Percentiles rank a stretch among this genome's conserved stretches.
Evolutionary conservation across 768 basidiomycete species (phyloP).

Genomic region (Serendipita indica): DNA sequence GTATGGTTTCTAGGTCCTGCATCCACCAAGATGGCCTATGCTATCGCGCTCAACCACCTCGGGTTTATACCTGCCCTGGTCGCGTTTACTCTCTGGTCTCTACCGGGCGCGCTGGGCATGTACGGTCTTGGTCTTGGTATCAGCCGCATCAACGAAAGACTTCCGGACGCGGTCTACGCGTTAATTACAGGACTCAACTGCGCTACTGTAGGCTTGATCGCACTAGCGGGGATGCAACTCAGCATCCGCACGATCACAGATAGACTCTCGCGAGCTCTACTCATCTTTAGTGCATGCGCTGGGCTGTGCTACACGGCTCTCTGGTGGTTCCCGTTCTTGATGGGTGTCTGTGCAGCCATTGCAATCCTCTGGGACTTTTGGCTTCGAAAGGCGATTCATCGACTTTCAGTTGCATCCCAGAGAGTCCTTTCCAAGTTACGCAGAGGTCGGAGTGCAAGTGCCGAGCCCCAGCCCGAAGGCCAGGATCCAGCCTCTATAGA

Average conservation of each 20-base stretch:
- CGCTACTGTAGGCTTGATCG: slow-evolving; percentile 38
- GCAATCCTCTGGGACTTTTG: slow-evolving; percentile 30
- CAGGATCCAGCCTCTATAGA: neutral
- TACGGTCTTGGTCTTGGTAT: slow-evolving; percentile 32
- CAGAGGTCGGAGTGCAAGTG: neutral
- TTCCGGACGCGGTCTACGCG: slow-evolving; percentile 35
- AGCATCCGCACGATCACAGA: slow-evolving; percentile 33
- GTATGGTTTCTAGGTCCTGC: neutral
- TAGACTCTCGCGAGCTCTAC: slow-evolving; percentile 27
- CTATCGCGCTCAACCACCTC: slow-evolving; percentile 1
- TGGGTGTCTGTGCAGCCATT: slow-evolving; percentile 26
- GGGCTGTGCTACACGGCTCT: slow-evolving; percentile 37
- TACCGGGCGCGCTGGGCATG: slow-evolving; percentile 38
- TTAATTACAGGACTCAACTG: slow-evolving; percentile 40
- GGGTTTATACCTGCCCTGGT: slow-evolving; percentile 9
- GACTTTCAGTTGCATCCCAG: neutral
- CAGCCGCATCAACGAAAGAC: slow-evolving; percentile 25
- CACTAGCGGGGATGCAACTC: slow-evolving; percentile 36
- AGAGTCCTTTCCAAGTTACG: neutral
- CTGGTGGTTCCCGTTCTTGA: slow-evolving; percentile 38
- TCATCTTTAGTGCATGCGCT: slow-evolving; percentile 30
- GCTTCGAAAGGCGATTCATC: slow-evolving; percentile 13
- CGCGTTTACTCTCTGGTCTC: slow-evolving; percentile 13
- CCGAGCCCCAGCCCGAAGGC: neutral
- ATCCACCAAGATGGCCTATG: neutral